These are phyloP conservation scores for Byssochlamys sp. DNA, from an alignment of 2,329 filamentous ascomycete genomes.

Conservation along the genomic window DNA sequence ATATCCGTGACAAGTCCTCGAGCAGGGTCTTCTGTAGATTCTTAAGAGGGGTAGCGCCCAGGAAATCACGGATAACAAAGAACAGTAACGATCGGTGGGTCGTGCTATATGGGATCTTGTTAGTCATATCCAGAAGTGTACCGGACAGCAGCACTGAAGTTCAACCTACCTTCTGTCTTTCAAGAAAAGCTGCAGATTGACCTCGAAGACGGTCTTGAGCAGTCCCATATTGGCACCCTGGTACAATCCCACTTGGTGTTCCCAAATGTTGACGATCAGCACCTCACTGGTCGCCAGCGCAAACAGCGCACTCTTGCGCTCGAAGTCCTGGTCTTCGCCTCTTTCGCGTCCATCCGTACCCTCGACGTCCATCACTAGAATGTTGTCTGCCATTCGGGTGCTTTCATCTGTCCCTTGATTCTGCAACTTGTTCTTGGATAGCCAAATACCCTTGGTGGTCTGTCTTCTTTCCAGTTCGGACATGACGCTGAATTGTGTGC, in stretches of 20 bases:
- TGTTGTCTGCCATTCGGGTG: constrained; percentile 82
- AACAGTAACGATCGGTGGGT: constrained; percentile 86
- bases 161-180: constrained; percentile 76
- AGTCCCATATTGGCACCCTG: constrained; percentile 98
- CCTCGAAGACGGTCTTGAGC: constrained; percentile 96
- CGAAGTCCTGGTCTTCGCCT: constrained; percentile 97
- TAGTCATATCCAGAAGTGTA: constrained; percentile 5
- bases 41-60: constrained; percentile 78
- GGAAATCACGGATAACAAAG: constrained; percentile 96
- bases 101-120: constrained; percentile 45
- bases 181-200: constrained; percentile 91
- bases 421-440: constrained; percentile 84
- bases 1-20: constrained; percentile 83
- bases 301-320: constrained; percentile 94
- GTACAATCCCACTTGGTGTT: constrained; percentile 95
- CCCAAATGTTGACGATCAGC: constrained; percentile 97
- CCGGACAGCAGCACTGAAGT: not conserved
- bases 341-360: constrained; percentile 92
- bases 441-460: constrained; percentile 98
- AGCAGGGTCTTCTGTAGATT: constrained; percentile 85
- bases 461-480: constrained; percentile 85
- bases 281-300: constrained; percentile 96
- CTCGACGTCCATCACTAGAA: constrained; percentile 98
- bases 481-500: constrained; percentile 96
- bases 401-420: constrained; percentile 30